Evolutionary conservation across 176 grass and related monocot species (phyloP).

Genomic region (Raddia distichophylla): DNA sequence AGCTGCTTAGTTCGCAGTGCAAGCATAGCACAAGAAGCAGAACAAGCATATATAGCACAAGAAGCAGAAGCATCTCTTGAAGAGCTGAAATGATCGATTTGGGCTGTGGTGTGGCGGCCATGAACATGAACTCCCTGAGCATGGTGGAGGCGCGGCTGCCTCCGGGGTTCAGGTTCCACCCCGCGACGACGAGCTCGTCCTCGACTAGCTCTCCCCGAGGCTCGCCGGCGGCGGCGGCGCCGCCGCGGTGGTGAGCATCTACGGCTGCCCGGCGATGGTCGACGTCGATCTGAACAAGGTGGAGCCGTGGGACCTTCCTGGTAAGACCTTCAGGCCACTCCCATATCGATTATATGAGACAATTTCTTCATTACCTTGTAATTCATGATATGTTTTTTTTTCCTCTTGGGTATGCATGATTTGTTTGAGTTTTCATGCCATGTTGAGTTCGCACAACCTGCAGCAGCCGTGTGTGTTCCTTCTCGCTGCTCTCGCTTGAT

Average conservation of each 20-base stretch:
- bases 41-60: background rate
- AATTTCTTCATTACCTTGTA: background rate
- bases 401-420: background rate
- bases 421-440: background rate
- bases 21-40: background rate
- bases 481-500: background rate
- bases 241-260: conserved; percentile 27
- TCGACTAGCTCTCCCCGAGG: conserved; percentile 82
- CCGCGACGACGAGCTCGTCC: conserved; percentile 87
- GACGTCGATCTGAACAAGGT: conserved; percentile 91
- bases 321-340: conserved; percentile 41
- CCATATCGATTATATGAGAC: background rate
- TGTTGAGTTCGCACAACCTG: background rate
- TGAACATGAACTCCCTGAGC: conserved; percentile 61
- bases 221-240: conserved; percentile 10
- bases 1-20: background rate
- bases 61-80: background rate
- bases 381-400: background rate
- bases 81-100: background rate
- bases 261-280: conserved; percentile 66
- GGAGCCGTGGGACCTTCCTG: conserved; percentile 95
- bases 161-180: conserved; percentile 90
- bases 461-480: background rate
- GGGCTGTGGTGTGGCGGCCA: background rate
- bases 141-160: conserved; percentile 88